These are phyloP conservation scores for Xylariaceae sp. DNA, from an alignment of 2,329 filamentous ascomycete species.

Conservation along the genomic window DNA sequence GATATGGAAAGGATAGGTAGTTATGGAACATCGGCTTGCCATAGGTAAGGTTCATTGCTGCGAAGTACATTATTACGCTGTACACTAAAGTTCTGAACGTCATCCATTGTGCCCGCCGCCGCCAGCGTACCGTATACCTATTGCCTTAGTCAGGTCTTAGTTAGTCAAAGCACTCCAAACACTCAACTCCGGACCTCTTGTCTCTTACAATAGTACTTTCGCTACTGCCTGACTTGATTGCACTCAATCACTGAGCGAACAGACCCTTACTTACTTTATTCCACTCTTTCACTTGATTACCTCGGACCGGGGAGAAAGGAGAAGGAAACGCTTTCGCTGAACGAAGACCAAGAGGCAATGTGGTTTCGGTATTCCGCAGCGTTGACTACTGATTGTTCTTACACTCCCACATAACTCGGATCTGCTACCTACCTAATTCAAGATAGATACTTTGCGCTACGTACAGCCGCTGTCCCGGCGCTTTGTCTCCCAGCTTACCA, in stretches of 20 bases:
- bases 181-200: background rate
- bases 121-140: too few species aligned
- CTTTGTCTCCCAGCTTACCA: background rate
- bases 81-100: too few species aligned
- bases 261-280: background rate
- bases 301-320: background rate
- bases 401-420: slow-evolving; percentile 10
- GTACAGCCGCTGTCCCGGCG: background rate
- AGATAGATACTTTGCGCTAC: background rate
- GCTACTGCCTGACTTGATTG: background rate
- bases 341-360: slow-evolving; percentile 8
- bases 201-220: background rate
- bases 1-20: too few species aligned
- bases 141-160: too few species aligned
- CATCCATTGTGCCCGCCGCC: too few species aligned
- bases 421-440: background rate
- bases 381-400: background rate
- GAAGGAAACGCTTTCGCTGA: background rate
- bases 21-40: too few species aligned
- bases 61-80: too few species aligned
- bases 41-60: too few species aligned
- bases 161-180: background rate
- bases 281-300: background rate
- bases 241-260: background rate
- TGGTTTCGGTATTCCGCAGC: slow-evolving; percentile 5